Evolutionary conservation across 73 alveolate genomes (phyloP).

Genomic region (Paramecium caudatum): DNA sequence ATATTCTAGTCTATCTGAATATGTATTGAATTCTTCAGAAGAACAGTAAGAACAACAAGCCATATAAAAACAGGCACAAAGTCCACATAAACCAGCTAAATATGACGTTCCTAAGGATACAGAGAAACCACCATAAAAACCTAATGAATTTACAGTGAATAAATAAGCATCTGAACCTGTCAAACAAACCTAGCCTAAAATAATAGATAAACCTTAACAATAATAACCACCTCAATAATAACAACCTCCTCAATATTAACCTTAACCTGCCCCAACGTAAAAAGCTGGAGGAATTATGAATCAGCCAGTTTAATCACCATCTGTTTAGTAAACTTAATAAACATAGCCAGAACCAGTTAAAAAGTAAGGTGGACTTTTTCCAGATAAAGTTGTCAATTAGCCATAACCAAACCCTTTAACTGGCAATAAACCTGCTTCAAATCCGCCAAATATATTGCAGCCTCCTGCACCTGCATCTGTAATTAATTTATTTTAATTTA

Average conservation of each 20-base stretch:
- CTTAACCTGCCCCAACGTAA: background rate
- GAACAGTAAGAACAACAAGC: constrained; percentile 28
- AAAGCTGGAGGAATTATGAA: no score
- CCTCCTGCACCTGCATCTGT: constrained; percentile 3
- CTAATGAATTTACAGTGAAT: background rate
- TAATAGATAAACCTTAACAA: background rate
- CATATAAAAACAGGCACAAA: background rate
- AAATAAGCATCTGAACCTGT: background rate
- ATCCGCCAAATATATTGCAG: background rate
- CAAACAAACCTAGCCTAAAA: background rate
- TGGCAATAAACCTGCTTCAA: background rate
- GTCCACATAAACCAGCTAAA: background rate
- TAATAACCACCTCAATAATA: background rate
- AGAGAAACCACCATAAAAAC: constrained; percentile 29
- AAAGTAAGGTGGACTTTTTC: no score
- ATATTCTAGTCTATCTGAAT: constrained; percentile 57
- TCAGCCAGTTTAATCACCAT: no score
- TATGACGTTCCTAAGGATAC: background rate
- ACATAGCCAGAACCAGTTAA: background rate
- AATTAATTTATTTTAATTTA: background rate
- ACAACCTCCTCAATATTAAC: background rate
- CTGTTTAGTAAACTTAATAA: background rate
- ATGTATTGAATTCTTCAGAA: background rate
- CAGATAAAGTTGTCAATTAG: no score
- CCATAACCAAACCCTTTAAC: constrained; percentile 10